Conservation (phyloP, 345 rosid species). For the Eutrema heterophyllum region DNA sequence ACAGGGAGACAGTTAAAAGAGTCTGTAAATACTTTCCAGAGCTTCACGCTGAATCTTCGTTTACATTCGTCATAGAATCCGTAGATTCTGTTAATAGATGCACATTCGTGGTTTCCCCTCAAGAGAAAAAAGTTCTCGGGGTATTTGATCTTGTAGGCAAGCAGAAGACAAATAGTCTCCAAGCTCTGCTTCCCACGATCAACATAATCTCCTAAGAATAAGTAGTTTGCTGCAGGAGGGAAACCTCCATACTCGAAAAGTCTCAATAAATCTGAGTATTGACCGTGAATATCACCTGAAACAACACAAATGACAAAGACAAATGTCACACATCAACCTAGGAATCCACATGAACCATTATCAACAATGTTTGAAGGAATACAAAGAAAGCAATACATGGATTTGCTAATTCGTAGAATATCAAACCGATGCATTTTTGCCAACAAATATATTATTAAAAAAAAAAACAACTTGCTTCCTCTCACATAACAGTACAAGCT, state of each 20-base stretch:
- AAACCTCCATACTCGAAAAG: conserved; percentile 52
- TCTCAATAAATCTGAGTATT: conserved; percentile 32
- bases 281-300: conserved; percentile 48
- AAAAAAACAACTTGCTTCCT: not conserved
- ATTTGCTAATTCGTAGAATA: not conserved
- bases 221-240: conserved; percentile 46
- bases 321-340: not conserved
- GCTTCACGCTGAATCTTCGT: conserved; percentile 29
- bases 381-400: not conserved
- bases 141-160: conserved; percentile 30
- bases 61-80: conserved; percentile 31
- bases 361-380: not conserved
- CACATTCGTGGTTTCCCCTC: conserved; percentile 27
- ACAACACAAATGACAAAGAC: not conserved
- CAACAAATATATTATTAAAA: not conserved
- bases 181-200: conserved; percentile 28
- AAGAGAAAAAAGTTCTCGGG: conserved; percentile 24
- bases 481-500: not conserved
- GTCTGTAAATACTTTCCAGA: conserved; percentile 29
- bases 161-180: conserved; percentile 26
- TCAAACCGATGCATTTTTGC: not conserved
- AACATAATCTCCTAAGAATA: conserved; percentile 27
- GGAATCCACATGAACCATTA: not conserved
- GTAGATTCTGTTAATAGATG: conserved; percentile 30
- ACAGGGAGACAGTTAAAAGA: conserved; percentile 41